Evolutionary conservation across 345 rosid species (phyloP).

Genomic region (Ceriops zippeliana): DNA sequence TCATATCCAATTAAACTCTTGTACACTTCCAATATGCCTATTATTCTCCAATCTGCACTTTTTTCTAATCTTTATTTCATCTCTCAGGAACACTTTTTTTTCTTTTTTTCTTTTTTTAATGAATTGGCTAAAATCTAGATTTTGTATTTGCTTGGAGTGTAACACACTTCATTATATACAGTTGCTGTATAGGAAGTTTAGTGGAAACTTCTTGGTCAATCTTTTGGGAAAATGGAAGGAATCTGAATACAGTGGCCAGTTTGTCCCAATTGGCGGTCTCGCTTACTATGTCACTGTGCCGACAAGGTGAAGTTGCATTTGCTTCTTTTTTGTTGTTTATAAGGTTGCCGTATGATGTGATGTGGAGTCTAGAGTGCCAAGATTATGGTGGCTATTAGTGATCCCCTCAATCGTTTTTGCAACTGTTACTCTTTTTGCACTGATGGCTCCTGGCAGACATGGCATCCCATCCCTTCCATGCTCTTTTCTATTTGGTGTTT

Average conservation of each 20-base stretch:
- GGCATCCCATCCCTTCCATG: conserved; percentile 91
- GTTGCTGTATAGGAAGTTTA: conserved; percentile 76
- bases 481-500: conserved; percentile 69
- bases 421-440: no score
- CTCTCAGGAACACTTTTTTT: conserved; percentile 53
- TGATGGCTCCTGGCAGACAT: conserved; percentile 59
- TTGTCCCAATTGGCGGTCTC: conserved; percentile 70
- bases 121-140: neutral
- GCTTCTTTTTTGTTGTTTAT: no score
- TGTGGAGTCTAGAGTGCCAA: no score
- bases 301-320: conserved; percentile 43
- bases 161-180: conserved; percentile 14
- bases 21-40: conserved; percentile 94
- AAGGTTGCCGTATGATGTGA: no score
- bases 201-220: conserved; percentile 76
- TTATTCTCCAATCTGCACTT: conserved; percentile 77
- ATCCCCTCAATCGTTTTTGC: no score
- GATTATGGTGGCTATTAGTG: no score
- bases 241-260: conserved; percentile 80
- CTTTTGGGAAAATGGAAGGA: conserved; percentile 86
- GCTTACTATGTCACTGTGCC: conserved; percentile 85
- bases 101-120: neutral
- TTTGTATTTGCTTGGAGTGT: neutral
- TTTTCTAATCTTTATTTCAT: conserved; percentile 81
- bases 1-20: conserved; percentile 83